A percentile compares a stretch with the other conserved stretches of the same genome.
Evolutionary conservation across 768 basidiomycete genomes (phyloP).

Genomic region (Macrolepiota fuliginosa): DNA sequence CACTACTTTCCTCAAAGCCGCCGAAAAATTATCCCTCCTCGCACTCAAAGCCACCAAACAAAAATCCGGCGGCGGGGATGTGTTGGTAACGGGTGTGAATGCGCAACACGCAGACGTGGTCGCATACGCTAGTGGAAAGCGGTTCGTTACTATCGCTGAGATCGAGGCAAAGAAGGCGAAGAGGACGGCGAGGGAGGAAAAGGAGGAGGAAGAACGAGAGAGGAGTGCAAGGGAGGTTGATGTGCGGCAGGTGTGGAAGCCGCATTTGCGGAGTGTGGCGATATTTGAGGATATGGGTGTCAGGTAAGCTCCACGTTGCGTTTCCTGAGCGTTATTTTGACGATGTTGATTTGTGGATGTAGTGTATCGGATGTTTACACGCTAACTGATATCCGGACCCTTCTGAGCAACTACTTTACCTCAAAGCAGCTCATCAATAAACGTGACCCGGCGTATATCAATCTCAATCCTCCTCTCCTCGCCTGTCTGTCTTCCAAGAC

Average conservation of each 20-base stretch:
- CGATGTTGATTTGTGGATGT: background rate
- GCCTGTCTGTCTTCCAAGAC: slow-evolving; percentile 34
- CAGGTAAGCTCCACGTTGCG: slow-evolving; percentile 44
- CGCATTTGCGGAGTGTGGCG: slow-evolving; percentile 49
- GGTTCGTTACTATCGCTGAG: slow-evolving; percentile 62
- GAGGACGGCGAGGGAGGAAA: slow-evolving; percentile 52
- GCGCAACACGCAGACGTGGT: slow-evolving; percentile 53
- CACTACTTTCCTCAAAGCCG: slow-evolving; percentile 72
- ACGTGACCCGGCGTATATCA: slow-evolving; percentile 65
- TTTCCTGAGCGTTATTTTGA: background rate
- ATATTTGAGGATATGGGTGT: slow-evolving; percentile 66
- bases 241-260: slow-evolving; percentile 76
- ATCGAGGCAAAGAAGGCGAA: slow-evolving; percentile 63
- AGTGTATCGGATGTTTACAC: slow-evolving; percentile 58
- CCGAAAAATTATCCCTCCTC: slow-evolving; percentile 72
- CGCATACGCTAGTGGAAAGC: slow-evolving; percentile 32
- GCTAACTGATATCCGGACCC: slow-evolving; percentile 49
- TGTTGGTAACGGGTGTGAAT: slow-evolving; percentile 54
- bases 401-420: slow-evolving; percentile 63
- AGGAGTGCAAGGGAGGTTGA: slow-evolving; percentile 48
- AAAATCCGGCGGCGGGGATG: slow-evolving; percentile 46
- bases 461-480: slow-evolving; percentile 52
- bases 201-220: slow-evolving; percentile 39
- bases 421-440: slow-evolving; percentile 62
- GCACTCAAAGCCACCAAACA: slow-evolving; percentile 64